A percentile compares a stretch with the other conserved stretches of the same genome.
These are phyloP conservation scores for Penicillium sp. DNA, from an alignment of 2,329 filamentous ascomycete genomes.

Conservation along the genomic window DNA sequence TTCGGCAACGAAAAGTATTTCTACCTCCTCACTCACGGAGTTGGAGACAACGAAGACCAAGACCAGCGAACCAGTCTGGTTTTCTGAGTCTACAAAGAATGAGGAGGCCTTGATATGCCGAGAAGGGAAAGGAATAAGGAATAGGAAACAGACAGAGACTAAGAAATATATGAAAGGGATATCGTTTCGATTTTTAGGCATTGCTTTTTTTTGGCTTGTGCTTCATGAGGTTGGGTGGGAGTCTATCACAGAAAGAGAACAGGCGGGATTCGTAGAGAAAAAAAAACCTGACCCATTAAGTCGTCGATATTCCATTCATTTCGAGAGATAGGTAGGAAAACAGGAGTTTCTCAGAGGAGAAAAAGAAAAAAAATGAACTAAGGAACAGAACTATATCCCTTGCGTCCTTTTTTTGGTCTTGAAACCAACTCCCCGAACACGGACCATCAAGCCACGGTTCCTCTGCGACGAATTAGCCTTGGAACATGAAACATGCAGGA, in stretches of 20 bases:
- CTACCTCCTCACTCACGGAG: slow-evolving; percentile 48
- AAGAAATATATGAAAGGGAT: not conserved
- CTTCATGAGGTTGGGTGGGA: slow-evolving; percentile 13
- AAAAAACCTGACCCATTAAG: slow-evolving; percentile 25
- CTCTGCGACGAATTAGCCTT: slow-evolving; percentile 11
- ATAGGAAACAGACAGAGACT: not conserved
- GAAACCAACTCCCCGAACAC: slow-evolving; percentile 27
- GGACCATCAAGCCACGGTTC: slow-evolving; percentile 29
- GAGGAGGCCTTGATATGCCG: slow-evolving; percentile 51
- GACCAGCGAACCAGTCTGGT: slow-evolving; percentile 24
- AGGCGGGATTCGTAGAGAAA: slow-evolving; percentile 17
- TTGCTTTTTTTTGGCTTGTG: slow-evolving; percentile 16
- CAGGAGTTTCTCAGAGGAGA: slow-evolving; percentile 22
- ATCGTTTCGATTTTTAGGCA: slow-evolving; percentile 19
- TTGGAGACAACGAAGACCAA: slow-evolving; percentile 21
- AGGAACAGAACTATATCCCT: slow-evolving; percentile 23
- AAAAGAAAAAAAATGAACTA: slow-evolving; percentile 22
- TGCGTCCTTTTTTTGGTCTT: slow-evolving; percentile 20
- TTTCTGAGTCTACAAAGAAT: slow-evolving; percentile 32
- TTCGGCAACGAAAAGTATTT: slow-evolving; percentile 39
- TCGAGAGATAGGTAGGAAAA: slow-evolving; percentile 32
- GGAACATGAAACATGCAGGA: not conserved
- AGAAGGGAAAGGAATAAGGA: not conserved
- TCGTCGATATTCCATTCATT: slow-evolving; percentile 32
- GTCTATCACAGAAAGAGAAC: slow-evolving; percentile 22